Base-by-base conservation (phyloP, 2,329 filamentous ascomycete genomes). In the Monilinia laxa region DNA sequence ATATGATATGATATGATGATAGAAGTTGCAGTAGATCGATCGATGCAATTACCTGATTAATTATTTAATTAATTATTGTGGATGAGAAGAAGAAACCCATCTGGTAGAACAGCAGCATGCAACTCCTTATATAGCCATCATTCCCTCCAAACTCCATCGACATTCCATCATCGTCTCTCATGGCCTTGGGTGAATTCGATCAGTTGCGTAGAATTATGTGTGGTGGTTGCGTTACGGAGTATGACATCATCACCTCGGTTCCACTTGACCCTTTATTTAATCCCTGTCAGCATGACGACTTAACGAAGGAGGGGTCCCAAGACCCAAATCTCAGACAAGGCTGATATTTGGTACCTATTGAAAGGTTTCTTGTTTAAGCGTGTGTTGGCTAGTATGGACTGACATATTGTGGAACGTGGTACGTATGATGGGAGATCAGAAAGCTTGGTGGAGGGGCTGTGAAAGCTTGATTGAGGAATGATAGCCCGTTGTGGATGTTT, bases 361-460 rank as follows among this genome's bases (percentile, higher is more conserved):
- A 10, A 31, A 7, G 31, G 31, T 35, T 53, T 31, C 51, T 31
- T 53, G 51, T 53, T 53, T 53, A 20, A 4, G 11, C 7, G 31
- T 35, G 31, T 35, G 4, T 45, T 5, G 23, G 58, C 58, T 25
- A 20, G 20, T 35, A 5, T 14, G 1, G 28, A 12, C 3, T 51
- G 23, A 42, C 45, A 12, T 28, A 53, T 35, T 28, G 31, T 63
- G 31, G n/a, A 31, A n/a, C 23, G 20, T 53, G 18, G 16, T 16
- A 63, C 35, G 23, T 25, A n/a, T 7, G 12, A 31, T 16, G 11
- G 18, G 4, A 49, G 10, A 25, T 23, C 9, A n/a, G 12, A 56
- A 64, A 64, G 62, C 62, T 64, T 64, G 62, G 62, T 64, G 35
- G 60, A 45, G 60, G 51, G 60, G 35, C 54, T 31, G 1, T 1